phyloP scores from a whole-genome alignment of 495 filamentous ascomycete species.

The Hypoxylon subgilvum region DNA sequence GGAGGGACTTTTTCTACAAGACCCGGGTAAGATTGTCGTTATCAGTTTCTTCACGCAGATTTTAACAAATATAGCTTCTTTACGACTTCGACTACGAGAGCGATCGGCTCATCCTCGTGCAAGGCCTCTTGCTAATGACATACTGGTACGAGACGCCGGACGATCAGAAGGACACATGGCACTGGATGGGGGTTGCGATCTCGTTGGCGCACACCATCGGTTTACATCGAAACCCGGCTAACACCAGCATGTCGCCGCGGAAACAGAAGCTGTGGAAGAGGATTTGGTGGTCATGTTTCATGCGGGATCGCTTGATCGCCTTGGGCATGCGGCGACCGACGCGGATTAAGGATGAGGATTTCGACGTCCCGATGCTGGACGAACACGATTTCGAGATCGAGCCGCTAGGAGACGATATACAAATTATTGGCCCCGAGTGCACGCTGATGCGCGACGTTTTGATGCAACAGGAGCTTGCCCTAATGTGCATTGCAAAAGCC shows the following conservation, averaged over 20 bases:
- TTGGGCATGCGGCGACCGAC: constrained; percentile 89
- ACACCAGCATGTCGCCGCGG: constrained; percentile 67
- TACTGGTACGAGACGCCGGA: constrained; percentile 92
- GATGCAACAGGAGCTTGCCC: constrained; percentile 74
- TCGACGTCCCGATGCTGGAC: constrained; percentile 84
- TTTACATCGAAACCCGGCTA: constrained; percentile 79
- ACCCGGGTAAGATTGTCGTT: constrained; percentile 63
- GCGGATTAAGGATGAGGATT: constrained; percentile 87
- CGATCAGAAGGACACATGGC: constrained; percentile 89
- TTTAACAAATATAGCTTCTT: constrained; percentile 52
- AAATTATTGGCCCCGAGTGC: constrained; percentile 70
- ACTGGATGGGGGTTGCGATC: constrained; percentile 89
- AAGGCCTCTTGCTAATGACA: constrained; percentile 82
- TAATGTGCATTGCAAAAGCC: constrained; percentile 89
- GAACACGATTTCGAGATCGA: constrained; percentile 83
- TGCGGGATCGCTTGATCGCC: constrained; percentile 85
- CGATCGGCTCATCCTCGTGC: constrained; percentile 80
- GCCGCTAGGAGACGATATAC: constrained; percentile 65
- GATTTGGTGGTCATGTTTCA: constrained; percentile 95
- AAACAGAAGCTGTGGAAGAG: constrained; percentile 83
- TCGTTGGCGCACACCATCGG: constrained; percentile 85
- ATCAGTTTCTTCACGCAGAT: not conserved
- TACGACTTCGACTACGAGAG: constrained; percentile 89
- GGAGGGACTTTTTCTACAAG: constrained; percentile 80
- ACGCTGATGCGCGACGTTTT: constrained; percentile 65